Evolutionary conservation across 345 rosid genomes (phyloP), one percentile per base, ranked within the genome.

Genomic region (Cochlearia excelsa): DNA sequence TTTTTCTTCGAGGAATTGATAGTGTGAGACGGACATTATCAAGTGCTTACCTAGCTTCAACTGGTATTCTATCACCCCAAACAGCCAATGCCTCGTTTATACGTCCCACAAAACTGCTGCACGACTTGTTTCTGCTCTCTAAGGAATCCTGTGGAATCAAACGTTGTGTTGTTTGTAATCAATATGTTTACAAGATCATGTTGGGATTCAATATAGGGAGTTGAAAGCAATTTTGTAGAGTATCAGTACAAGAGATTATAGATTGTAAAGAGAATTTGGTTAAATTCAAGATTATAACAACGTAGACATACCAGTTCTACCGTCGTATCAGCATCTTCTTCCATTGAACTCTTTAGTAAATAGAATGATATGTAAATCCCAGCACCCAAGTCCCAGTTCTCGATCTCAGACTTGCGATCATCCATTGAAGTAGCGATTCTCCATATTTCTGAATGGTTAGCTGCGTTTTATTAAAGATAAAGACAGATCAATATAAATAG

Each of bases 341-440:
- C 70, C 53, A 82, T 68, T 9, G 88, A 84, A 69, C 84, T 89
- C 75, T 70, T 84, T 59, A 84, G 59, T 51, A 77, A 70, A 76
- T 87, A 89, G 69, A 83, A 89, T n/a, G 85, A 77, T 54, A 87
- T 69, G 70, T 85, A 87, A 53, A 87, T 76, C 59, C 95, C 95
- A 49, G 92, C 96, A 74, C 97, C 97, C 70, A 93, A 78, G 71
- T 89, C 99, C 97, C 96, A 93, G 68, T 93, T 77, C 47, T 82
- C 95, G 78, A 93, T 89, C 78, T 89, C 95, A 65, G 92, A 87
- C 80, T 89, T 89, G 69, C 88, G 77, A 60, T 74, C 81, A 79
- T 89, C 97, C 97, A 89, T 89, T 54, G 75, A 74, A 30, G 84
- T 81, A 45, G 86, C 88, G 52, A 89, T 78, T 56, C 82, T 80